Base-by-base conservation (phyloP, 176 grass and related monocot species). In the Metroxylon sagu region DNA sequence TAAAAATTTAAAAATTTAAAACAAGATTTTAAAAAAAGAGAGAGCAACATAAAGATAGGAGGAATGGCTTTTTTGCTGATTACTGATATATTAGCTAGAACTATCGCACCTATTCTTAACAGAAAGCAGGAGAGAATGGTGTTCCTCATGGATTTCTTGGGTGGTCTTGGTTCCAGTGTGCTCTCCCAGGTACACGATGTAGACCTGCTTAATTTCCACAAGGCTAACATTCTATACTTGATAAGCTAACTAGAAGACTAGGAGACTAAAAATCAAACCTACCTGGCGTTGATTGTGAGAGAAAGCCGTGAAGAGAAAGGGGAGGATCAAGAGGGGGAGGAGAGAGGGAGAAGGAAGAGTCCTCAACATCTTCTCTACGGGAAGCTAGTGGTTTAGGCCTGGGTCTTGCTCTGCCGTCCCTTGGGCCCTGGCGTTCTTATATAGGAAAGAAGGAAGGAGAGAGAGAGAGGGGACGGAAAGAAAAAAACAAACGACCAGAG, bases 131-230 rank as follows among this genome's bases (percentile, higher is more conserved):
- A 97, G 81, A 8, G 62, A 56, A 65, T 85, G 87, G 53, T 97
- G 93, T 23, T 80, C 66, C 15, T 85, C 66, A 26, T 68, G 59
- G 65, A 91, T 74, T 39, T 72, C 78, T 80, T 73, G 64, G 26
- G 56, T 60, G 48, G 65, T 54, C 69, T 77, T 82, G 6, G 52
- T 57, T 56, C 84, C 81, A 18, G 21, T 60, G 53, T 91, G 78
- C 63, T 73, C 75, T 19, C 87, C 83, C 51, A 97, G 29, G 66
- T 97, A 73, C 29, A 97, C 93, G 49, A 97, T 70, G 30, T 88
- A 91, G 5, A 88, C 93, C 93, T 97, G 17, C 15, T 30, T 23
- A 23, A 1, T 23, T 23, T 8, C 3, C 0, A 60, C 43, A 26
- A 18, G 2, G 0, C 48, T 25, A 26, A 3, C 16, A 16, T n/a